These are phyloP conservation scores for Trichosanthes truncata DNA, from an alignment of 306 rosid genomes.

Conservation along the genomic window DNA sequence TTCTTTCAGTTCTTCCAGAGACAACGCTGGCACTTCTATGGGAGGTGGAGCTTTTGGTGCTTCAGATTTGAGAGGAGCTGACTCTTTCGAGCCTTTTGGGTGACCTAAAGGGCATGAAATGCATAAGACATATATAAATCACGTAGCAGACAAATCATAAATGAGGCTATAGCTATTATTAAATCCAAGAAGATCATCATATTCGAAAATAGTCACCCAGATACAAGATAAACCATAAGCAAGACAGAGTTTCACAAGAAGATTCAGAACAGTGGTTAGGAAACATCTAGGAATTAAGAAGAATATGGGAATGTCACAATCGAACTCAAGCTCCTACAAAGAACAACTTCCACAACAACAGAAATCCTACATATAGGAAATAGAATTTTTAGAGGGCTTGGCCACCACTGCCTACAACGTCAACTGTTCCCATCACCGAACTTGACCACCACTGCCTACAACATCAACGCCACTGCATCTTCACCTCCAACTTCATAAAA, in stretches of 20 bases:
- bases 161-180: neutral
- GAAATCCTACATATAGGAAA: neutral
- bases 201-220: neutral
- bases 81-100: conserved; percentile 27
- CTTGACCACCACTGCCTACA: neutral
- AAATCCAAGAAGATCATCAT: neutral
- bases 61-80: conserved; percentile 43
- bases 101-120: conserved; percentile 22
- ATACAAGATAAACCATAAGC: neutral
- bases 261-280: neutral
- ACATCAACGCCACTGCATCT: neutral
- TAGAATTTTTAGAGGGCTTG: too few relatives aligned
- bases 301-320: neutral
- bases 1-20: conserved; percentile 62
- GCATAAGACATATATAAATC: neutral
- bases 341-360: neutral
- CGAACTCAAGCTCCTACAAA: neutral
- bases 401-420: too few relatives aligned
- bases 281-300: neutral
- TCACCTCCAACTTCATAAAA: neutral
- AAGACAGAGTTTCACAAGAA: neutral
- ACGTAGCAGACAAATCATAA: neutral
- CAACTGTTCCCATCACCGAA: neutral
- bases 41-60: conserved; percentile 51
- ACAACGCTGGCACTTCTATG: conserved; percentile 56